phyloP scores from a whole-genome alignment of 768 basidiomycete genomes.

The Boletus rubropictus region DNA sequence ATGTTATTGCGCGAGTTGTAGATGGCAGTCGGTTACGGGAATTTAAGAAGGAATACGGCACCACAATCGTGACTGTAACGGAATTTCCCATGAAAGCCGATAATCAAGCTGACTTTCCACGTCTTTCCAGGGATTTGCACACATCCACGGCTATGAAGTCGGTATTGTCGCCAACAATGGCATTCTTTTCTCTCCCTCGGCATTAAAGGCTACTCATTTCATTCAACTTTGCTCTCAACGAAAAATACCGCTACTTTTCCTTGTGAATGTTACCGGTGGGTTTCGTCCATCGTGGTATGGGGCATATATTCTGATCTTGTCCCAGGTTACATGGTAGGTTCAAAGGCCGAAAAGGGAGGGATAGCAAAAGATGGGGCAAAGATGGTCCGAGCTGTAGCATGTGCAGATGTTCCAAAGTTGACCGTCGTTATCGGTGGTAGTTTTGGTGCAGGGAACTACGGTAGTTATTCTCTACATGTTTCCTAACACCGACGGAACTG shows the following conservation, averaged over 20 bases:
- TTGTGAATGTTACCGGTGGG: conserved; percentile 89
- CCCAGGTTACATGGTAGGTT: conserved; percentile 91
- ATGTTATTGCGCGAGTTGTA: conserved; percentile 86
- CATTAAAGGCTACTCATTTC: conserved; percentile 91
- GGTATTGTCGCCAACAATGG: conserved; percentile 95
- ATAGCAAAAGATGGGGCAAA: conserved; percentile 95
- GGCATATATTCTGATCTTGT: conserved; percentile 4
- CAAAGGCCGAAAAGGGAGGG: conserved; percentile 88
- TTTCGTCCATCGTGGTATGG: not conserved
- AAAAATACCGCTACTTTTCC: conserved; percentile 81
- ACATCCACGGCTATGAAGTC: conserved; percentile 83
- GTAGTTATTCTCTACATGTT: conserved; percentile 33
- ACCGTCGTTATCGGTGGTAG: conserved; percentile 91
- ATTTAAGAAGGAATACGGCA: conserved; percentile 94
- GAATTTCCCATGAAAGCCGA: not conserved
- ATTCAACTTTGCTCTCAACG: conserved; percentile 92
- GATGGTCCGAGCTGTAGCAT: conserved; percentile 94
- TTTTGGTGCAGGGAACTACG: conserved; percentile 94
- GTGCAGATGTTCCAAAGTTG: conserved; percentile 90
- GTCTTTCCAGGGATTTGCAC: conserved; percentile 66
- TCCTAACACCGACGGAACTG: conserved; percentile 6
- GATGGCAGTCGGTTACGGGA: conserved; percentile 90
- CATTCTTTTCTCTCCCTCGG: conserved; percentile 90
- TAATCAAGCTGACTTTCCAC: conserved; percentile 4
- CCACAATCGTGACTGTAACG: conserved; percentile 81